phyloP scores from a whole-genome alignment of 208 protist genomes.

The Crithidia expoeki region DNA sequence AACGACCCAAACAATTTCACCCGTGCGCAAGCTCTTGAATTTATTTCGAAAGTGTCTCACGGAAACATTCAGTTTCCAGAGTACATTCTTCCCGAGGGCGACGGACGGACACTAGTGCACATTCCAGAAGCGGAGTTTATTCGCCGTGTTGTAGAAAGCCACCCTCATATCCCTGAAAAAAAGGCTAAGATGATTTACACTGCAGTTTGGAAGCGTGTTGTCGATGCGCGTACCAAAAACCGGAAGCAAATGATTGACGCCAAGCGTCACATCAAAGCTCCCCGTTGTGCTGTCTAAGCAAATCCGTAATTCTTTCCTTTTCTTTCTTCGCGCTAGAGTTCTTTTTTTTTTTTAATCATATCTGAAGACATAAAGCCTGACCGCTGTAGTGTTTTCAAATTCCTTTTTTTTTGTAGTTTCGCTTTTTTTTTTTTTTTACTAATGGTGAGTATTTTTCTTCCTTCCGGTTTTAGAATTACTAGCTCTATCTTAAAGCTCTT shows the following conservation, averaged over 20 bases:
- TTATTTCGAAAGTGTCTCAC: conserved; percentile 62
- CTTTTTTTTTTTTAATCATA: conserved; percentile 8
- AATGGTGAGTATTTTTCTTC: neutral
- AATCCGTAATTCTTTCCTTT: neutral
- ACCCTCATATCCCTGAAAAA: conserved; percentile 79
- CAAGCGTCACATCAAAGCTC: conserved; percentile 55
- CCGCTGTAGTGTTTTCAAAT: conserved; percentile 19
- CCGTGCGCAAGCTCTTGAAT: conserved; percentile 74
- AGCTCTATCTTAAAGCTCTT: neutral
- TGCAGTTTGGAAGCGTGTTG: conserved; percentile 82
- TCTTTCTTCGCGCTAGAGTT: conserved; percentile 4
- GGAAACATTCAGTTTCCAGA: conserved; percentile 71
- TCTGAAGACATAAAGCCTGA: neutral
- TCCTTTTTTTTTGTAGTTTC: conserved; percentile 13
- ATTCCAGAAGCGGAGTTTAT: conserved; percentile 92
- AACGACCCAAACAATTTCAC: conserved; percentile 87
- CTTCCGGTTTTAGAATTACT: too few relatives aligned
- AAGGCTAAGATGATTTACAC: conserved; percentile 91
- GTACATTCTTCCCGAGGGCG: conserved; percentile 82
- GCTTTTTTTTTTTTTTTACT: conserved; percentile 2
- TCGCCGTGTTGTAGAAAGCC: conserved; percentile 62
- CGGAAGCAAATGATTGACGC: conserved; percentile 88
- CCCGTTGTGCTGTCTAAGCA: conserved; percentile 66
- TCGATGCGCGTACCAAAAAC: conserved; percentile 86
- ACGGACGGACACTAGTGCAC: conserved; percentile 88